Evolutionary conservation across 805 yeast species (phyloP).

Genomic region (Myxozyma monticola): DNA sequence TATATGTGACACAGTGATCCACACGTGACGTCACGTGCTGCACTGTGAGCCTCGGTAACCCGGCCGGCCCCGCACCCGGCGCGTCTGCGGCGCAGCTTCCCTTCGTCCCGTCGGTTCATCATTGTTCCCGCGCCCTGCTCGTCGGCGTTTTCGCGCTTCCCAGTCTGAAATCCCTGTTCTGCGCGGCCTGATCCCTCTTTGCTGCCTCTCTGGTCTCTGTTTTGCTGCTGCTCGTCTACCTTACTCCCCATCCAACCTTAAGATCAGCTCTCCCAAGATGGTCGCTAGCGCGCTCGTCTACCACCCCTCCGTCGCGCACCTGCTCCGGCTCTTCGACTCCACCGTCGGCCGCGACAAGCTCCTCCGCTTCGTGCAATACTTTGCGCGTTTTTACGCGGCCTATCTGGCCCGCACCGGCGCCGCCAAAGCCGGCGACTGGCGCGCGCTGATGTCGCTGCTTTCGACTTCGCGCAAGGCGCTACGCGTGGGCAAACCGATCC

Average conservation of each 20-base stretch:
- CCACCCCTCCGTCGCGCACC: conserved; percentile 68
- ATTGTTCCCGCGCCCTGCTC: too few relatives aligned
- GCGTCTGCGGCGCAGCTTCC: too few relatives aligned
- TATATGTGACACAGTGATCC: too few relatives aligned
- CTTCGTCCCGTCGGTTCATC: too few relatives aligned
- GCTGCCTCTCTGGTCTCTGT: background rate
- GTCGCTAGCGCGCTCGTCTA: conserved; percentile 66
- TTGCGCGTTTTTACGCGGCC: conserved; percentile 69
- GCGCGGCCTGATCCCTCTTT: conserved; percentile 1
- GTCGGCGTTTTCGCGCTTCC: too few relatives aligned
- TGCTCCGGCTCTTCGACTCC: conserved; percentile 63
- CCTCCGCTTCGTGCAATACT: conserved; percentile 75
- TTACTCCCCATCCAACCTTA: background rate
- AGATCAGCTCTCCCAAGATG: conserved; percentile 43
- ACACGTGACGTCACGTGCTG: too few relatives aligned
- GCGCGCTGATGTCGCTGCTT: conserved; percentile 60
- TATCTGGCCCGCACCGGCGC: conserved; percentile 55
- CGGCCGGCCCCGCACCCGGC: too few relatives aligned
- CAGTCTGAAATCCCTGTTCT: too few relatives aligned
- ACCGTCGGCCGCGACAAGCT: conserved; percentile 79
- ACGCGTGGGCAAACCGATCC: conserved; percentile 78
- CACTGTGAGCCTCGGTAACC: too few relatives aligned
- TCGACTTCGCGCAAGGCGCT: conserved; percentile 77
- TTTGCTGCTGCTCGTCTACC: background rate
- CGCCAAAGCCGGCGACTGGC: conserved; percentile 45